phyloP scores from a whole-genome alignment of 352 stramenopile genomes.

The Phytophthora pseudosyringae region DNA sequence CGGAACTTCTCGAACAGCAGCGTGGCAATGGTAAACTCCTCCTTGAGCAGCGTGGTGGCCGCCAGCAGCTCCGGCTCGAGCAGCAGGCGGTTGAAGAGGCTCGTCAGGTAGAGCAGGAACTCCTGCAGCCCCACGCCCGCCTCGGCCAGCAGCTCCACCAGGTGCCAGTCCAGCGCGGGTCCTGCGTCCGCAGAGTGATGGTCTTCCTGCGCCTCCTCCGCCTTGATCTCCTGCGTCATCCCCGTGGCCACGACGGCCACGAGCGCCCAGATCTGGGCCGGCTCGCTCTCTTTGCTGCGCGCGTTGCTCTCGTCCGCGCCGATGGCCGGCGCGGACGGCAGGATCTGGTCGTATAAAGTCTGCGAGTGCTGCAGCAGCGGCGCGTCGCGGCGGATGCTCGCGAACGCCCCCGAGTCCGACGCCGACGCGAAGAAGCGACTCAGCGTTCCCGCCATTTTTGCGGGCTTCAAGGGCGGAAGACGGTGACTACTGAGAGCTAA shows the following conservation, averaged over 20 bases:
- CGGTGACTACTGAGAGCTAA: conserved; percentile 7
- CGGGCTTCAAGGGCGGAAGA: conserved; percentile 22
- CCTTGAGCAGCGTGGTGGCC: conserved; percentile 77
- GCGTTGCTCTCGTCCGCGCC: conserved; percentile 29
- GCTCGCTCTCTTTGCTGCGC: conserved; percentile 27
- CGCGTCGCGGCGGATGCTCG: conserved; percentile 30
- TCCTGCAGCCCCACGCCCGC: conserved; percentile 61
- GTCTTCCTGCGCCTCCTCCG: conserved; percentile 25
- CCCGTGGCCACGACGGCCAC: conserved; percentile 55
- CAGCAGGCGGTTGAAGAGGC: conserved; percentile 82
- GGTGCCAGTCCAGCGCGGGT: conserved; percentile 31
- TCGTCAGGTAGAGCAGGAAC: conserved; percentile 78
- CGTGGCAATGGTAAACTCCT: conserved; percentile 78
- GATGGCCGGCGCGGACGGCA: conserved; percentile 23
- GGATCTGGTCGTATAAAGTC: conserved; percentile 51
- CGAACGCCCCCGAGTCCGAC: conserved; percentile 23
- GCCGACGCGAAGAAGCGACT: conserved; percentile 28
- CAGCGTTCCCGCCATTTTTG: conserved; percentile 54
- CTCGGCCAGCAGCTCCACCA: conserved; percentile 52
- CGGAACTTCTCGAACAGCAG: conserved; percentile 85
- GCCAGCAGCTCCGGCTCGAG: conserved; percentile 74
- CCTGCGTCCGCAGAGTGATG: background rate
- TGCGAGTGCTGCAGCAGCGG: conserved; percentile 41
- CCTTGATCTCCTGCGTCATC: conserved; percentile 49
- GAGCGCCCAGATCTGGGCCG: conserved; percentile 50